Percentiles rank a stretch among this genome's conserved stretches.
These are phyloP conservation scores for Pythium oligandrum DNA, from an alignment of 352 stramenopile species.

Conservation along the genomic window DNA sequence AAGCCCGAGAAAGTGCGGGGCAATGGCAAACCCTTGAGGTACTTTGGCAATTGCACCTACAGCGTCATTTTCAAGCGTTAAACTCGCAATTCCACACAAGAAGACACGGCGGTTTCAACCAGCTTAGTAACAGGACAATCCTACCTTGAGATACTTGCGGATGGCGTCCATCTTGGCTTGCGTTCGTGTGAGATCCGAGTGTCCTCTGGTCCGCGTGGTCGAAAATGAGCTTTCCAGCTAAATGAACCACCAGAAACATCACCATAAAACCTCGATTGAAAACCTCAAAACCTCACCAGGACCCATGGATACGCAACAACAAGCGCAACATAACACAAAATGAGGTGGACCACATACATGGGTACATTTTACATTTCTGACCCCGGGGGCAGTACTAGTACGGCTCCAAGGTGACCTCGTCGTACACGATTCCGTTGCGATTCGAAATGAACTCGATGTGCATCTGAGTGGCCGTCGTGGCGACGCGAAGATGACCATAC, in stretches of 20 bases:
- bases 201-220: no score
- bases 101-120: neutral
- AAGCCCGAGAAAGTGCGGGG: slow-evolving; percentile 80
- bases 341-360: slow-evolving; percentile 19
- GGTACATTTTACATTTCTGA: slow-evolving; percentile 9
- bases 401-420: slow-evolving; percentile 32
- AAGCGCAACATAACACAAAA: neutral
- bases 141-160: slow-evolving; percentile 75
- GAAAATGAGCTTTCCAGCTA: no score
- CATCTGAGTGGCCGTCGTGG: slow-evolving; percentile 33
- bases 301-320: slow-evolving; percentile 11
- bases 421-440: slow-evolving; percentile 57
- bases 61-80: neutral
- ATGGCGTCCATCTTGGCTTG: slow-evolving; percentile 50
- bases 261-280: slow-evolving; percentile 9
- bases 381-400: slow-evolving; percentile 6
- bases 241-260: slow-evolving; percentile 19
- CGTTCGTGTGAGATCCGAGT: no score
- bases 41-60: slow-evolving; percentile 69
- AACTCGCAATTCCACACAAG: neutral
- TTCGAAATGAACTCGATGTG: slow-evolving; percentile 65
- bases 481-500: slow-evolving; percentile 62
- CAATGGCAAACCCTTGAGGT: slow-evolving; percentile 79
- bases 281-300: slow-evolving; percentile 11
- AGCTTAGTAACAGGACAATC: neutral